These are phyloP conservation scores for Trypanosoma brucei DNA, from an alignment of 208 protist genomes.

Conservation along the genomic window DNA sequence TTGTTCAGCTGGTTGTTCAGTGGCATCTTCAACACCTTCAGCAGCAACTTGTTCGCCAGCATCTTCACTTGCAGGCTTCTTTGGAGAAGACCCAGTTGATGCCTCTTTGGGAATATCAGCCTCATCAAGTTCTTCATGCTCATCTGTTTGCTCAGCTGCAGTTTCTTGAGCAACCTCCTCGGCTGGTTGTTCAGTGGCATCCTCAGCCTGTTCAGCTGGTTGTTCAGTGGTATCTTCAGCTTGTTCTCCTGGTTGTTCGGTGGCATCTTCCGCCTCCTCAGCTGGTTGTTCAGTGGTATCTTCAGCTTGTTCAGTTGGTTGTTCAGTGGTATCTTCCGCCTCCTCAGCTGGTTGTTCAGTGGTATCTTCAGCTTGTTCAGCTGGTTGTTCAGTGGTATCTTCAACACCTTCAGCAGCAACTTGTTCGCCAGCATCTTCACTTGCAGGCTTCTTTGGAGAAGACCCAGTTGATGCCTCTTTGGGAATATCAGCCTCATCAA, in stretches of 20 bases:
- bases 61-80: neutral
- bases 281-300: conserved; percentile 1
- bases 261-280: neutral
- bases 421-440: neutral
- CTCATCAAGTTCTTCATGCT: neutral
- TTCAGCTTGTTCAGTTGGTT: neutral
- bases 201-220: neutral
- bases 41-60: conserved; percentile 1
- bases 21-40: conserved; percentile 3
- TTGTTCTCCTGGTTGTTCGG: neutral
- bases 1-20: neutral
- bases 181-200: conserved; percentile 1
- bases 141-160: conserved; percentile 2
- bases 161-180: conserved; percentile 1
- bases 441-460: neutral
- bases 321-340: neutral
- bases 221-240: neutral
- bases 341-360: conserved; percentile 3
- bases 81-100: neutral
- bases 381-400: conserved; percentile 1
- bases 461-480: neutral
- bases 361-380: neutral
- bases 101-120: neutral
- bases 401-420: conserved; percentile 1
- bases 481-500: neutral